Percentiles rank a stretch among this genome's conserved stretches.
Evolutionary conservation across 1,284 basidiomycete species (phyloP).

Genomic region (Violaceomyces palustris): DNA sequence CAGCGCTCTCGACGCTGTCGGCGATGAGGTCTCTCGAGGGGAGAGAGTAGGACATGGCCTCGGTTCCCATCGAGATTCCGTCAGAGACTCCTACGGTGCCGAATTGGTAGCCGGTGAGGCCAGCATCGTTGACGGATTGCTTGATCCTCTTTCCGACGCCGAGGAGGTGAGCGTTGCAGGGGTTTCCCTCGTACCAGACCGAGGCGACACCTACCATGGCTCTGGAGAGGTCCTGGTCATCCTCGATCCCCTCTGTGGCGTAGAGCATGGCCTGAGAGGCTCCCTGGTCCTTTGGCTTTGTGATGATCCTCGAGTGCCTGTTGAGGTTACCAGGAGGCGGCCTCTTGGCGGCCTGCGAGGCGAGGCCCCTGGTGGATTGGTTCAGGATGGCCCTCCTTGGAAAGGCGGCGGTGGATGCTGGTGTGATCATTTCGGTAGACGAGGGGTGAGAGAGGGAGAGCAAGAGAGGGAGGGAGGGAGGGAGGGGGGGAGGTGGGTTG

Average conservation of each 20-base stretch:
- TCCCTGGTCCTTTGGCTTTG: conserved; percentile 51
- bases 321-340: conserved; percentile 46
- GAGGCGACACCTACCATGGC: conserved; percentile 51
- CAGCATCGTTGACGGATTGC: conserved; percentile 37
- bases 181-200: conserved; percentile 52
- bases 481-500: too few species aligned
- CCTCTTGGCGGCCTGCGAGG: conserved; percentile 4
- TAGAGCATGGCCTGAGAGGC: conserved; percentile 52
- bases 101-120: conserved; percentile 51
- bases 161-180: conserved; percentile 51
- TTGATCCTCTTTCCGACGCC: conserved; percentile 46
- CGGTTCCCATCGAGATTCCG: conserved; percentile 52
- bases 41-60: conserved; percentile 51
- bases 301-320: conserved; percentile 45
- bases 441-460: too few species aligned
- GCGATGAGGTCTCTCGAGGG: conserved; percentile 50
- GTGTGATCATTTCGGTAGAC: too few species aligned
- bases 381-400: too few species aligned
- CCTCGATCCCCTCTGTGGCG: conserved; percentile 46
- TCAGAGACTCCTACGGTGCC: conserved; percentile 51
- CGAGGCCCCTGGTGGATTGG: too few species aligned
- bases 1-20: conserved; percentile 48
- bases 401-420: too few species aligned
- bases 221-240: conserved; percentile 45
- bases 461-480: too few species aligned